Evolutionary conservation across 148 eudicot genomes (phyloP).

Genomic region (Vaccinium myrtillus): DNA sequence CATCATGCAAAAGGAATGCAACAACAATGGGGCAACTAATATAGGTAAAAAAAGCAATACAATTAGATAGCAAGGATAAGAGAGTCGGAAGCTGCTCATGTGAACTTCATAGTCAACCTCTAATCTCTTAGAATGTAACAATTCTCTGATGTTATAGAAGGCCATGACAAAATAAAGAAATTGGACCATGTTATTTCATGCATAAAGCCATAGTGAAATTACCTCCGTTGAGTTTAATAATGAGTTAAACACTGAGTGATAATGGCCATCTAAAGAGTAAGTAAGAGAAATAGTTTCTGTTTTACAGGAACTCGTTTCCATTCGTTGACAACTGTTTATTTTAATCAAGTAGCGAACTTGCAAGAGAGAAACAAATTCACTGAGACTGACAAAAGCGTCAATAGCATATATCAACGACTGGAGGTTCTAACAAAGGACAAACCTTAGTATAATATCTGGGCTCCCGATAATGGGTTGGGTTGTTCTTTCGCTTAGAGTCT

Average conservation of each 20-base stretch:
- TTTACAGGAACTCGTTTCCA: neutral
- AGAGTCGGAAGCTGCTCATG: neutral
- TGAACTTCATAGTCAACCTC: neutral
- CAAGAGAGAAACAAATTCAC: neutral
- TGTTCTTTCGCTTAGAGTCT: slow-evolving; percentile 79
- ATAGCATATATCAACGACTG: slow-evolving; percentile 8
- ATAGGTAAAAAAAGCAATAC: neutral
- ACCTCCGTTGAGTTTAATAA: neutral
- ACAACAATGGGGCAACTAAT: neutral
- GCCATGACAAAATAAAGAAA: neutral
- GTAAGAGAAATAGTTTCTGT: neutral
- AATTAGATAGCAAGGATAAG: neutral
- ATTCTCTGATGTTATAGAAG: neutral
- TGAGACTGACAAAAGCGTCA: neutral
- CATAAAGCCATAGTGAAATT: neutral
- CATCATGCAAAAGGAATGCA: neutral
- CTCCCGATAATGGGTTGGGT: slow-evolving; percentile 98
- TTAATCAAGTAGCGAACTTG: neutral
- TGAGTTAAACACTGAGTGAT: neutral
- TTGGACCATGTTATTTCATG: neutral
- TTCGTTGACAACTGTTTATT: neutral
- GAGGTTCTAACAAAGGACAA: neutral
- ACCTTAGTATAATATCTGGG: slow-evolving; percentile 96
- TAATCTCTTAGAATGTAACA: neutral
- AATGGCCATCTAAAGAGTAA: neutral